Evolutionary conservation across 805 yeast genomes (phyloP).

Genomic region (Pichia deserticola): DNA sequence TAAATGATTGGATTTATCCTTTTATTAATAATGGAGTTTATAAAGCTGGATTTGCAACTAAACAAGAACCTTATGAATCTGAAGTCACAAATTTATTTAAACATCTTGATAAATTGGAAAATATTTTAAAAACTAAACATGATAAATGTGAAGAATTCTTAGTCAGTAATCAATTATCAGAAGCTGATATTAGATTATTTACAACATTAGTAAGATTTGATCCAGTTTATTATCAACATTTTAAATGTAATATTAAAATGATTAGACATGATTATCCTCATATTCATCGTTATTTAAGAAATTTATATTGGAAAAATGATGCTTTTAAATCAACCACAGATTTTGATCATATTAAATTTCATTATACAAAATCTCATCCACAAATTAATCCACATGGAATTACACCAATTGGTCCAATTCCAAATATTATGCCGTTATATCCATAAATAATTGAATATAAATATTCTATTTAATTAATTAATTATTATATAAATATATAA

Average conservation of each 20-base stretch:
- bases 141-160: constrained; percentile 34
- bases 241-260: constrained; percentile 82
- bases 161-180: constrained; percentile 64
- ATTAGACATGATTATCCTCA: constrained; percentile 74
- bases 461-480: no score
- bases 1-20: constrained; percentile 78
- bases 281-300: constrained; percentile 71
- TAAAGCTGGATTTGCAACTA: constrained; percentile 83
- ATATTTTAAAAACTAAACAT: constrained; percentile 42
- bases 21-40: constrained; percentile 89
- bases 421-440: constrained; percentile 52
- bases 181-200: constrained; percentile 82
- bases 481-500: no score
- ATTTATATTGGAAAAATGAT: constrained; percentile 67
- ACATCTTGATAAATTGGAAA: constrained; percentile 65
- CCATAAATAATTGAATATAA: constrained; percentile 1
- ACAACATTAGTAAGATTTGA: constrained; percentile 89
- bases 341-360: constrained; percentile 85
- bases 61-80: constrained; percentile 72
- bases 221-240: constrained; percentile 90
- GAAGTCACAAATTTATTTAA: constrained; percentile 58
- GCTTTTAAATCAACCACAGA: constrained; percentile 74
- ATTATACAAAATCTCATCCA: constrained; percentile 81
- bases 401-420: constrained; percentile 85
- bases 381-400: constrained; percentile 76